Evolutionary conservation across 1,284 basidiomycete genomes (phyloP), one percentile per base, ranked within the genome.

Genomic region (Pyrrhoderma noxium): DNA sequence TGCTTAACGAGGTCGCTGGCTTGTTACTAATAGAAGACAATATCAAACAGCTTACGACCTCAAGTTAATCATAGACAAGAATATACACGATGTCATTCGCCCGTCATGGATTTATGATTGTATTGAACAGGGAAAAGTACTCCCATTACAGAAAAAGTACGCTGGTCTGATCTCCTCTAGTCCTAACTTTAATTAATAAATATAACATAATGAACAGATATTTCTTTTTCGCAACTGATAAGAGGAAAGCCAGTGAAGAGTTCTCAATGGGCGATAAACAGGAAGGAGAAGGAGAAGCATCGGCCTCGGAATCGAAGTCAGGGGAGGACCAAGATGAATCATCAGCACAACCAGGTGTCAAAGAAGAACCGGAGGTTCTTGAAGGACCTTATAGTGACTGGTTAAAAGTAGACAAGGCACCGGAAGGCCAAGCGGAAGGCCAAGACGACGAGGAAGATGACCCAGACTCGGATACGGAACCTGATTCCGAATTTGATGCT

Each of bases 61-160:
- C 51, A 78, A 80, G 65, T 63, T 76, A 61, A 72, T 77, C 60
- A 83, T 79, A 52, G 70, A 85, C 56, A 85, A 85, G 60, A 79
- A 71, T 3, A 67, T 70, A 1, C 67, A 79, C 52, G 86, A 90
- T 60, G 76, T 94, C 45, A 69, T 95, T 51, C 81, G 75, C 49
- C 89, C 93, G 0, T 68, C 76, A 27, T 96, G 92, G 91, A 72
- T 96, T 45, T 64, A 74, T 41, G 88, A 92, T 60, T 91, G 83
- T n/a, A 74, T 93, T 40, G 70, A 74, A 2, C 68, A 72, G 25
- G 74, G 72, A 13, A 67, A 75, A 49, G 66, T 73, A 13, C 62
- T 82, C 11, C 82, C 89, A 0, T 64, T 92, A 43, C 71, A 69
- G 34, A 81, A 83, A 64, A 85, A 79, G 89, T 93, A 61, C 42